Evolutionary conservation across 371 early-diverging fungal species (phyloP).

Genomic region (Apophysomyces variabilis): DNA sequence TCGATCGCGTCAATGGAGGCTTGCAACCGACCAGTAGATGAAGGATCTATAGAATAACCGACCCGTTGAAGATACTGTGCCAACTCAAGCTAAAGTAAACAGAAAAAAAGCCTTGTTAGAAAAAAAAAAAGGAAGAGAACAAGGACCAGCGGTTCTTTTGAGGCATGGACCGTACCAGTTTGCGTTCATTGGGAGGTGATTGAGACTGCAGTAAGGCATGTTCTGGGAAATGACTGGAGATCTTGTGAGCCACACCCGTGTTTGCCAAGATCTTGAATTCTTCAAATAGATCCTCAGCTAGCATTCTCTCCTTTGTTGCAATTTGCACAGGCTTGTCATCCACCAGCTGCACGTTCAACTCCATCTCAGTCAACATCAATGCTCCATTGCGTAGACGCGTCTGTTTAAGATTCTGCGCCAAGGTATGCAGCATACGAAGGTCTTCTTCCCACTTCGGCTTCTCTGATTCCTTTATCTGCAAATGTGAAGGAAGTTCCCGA

Average conservation of each 20-base stretch:
- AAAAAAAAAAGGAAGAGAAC: too few relatives aligned
- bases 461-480: conserved; percentile 14
- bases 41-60: conserved; percentile 54
- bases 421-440: conserved; percentile 93
- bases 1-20: conserved; percentile 71
- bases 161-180: conserved; percentile 21
- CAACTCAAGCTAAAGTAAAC: conserved; percentile 44
- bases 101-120: neutral
- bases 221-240: conserved; percentile 81
- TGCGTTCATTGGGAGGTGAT: conserved; percentile 61
- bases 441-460: conserved; percentile 89
- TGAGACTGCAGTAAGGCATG: conserved; percentile 84
- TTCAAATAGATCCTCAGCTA: conserved; percentile 89
- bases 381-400: conserved; percentile 24
- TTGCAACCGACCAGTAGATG: conserved; percentile 63
- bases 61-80: conserved; percentile 56
- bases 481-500: conserved; percentile 25
- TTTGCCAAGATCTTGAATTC: conserved; percentile 97
- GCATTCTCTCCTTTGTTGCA: conserved; percentile 73
- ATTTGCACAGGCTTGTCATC: conserved; percentile 52
- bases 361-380: conserved; percentile 18
- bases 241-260: conserved; percentile 86
- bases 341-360: conserved; percentile 19
- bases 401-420: conserved; percentile 71
- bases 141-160: too few relatives aligned